Percentiles rank a stretch among this genome's conserved stretches.
Conservation (phyloP, 441 rosid species). For the Adansonia gregorii region DNA sequence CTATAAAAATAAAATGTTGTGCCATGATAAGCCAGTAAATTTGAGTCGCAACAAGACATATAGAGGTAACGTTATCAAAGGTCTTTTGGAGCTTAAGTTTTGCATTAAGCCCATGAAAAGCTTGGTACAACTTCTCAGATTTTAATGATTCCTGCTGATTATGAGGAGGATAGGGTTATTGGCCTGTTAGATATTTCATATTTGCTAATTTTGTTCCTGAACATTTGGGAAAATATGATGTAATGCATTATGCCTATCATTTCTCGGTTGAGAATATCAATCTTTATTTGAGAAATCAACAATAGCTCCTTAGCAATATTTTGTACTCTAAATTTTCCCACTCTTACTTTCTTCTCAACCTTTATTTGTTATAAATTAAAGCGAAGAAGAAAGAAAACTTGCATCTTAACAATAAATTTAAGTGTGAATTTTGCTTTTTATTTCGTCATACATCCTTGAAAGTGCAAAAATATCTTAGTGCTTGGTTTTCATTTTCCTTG, state of each 20-base stretch:
- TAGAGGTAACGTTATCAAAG: neutral
- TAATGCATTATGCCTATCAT: neutral
- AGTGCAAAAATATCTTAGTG: neutral
- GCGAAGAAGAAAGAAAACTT: neutral
- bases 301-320: neutral
- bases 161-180: neutral
- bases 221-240: neutral
- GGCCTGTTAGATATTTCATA: neutral
- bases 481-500: constrained; percentile 15
- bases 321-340: neutral
- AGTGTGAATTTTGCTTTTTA: constrained; percentile 1
- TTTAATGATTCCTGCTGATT: constrained; percentile 2
- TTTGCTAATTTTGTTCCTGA: neutral
- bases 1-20: neutral
- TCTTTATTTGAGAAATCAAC: constrained; percentile 14
- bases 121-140: neutral
- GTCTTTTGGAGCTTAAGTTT: neutral
- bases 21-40: constrained; percentile 5
- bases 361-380: neutral
- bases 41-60: constrained; percentile 1
- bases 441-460: constrained; percentile 6
- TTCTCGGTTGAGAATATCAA: neutral
- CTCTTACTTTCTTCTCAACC: neutral
- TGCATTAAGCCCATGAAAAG: neutral
- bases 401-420: neutral